Evolutionary conservation across 2,329 filamentous ascomycete species (phyloP), one percentile per base, ranked within the genome.

Genomic region (Cladophialophora exuberans): DNA sequence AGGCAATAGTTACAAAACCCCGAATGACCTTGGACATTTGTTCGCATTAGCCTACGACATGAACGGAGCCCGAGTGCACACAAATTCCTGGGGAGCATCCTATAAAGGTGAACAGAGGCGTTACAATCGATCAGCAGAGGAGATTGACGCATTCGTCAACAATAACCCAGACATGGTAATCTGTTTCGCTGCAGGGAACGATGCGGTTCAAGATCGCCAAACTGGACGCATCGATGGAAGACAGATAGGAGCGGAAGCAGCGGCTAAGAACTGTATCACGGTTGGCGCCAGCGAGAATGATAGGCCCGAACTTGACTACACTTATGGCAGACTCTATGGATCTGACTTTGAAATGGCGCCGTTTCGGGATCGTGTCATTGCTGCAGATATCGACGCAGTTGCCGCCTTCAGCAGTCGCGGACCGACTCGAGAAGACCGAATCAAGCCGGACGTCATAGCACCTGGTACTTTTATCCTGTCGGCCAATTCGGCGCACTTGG

Each of bases 251-350:
- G 48, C 59, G 9, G 50, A 64, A 43, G 60, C 61, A 0, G 59
- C 59, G 1, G 59, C 62, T 6, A 66, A 66, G 51, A 66, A 66
- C 39, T 64, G 62, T 52, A 64, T 66, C 33, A 66, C 64, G 1
- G 64, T 66, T 13, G 64, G 64, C 18, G 64, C 64, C 7, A 62
- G 50, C n/a, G 58, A 62, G 23, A 65, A 61, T 36, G 42, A 56
- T n/a, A 61, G 64, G 2, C 63, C 62, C 11, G 54, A 61, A 7
- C 41, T 62, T 20, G 13, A 59, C 59, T 47, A 25, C 11, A 28
- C 20, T 10, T 43, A 43, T 17, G 41, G 41, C 11, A 7, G 41
- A 20, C 28, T 28, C 23, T 23, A 23, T 15, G n/a, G 5, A 3
- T 23, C 4, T 15, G n/a, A 43, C 10, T 43, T 43, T 23, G 10